Conservation (phyloP, 768 basidiomycete genomes). For the Xerocomus brunneocitrinus region DNA sequence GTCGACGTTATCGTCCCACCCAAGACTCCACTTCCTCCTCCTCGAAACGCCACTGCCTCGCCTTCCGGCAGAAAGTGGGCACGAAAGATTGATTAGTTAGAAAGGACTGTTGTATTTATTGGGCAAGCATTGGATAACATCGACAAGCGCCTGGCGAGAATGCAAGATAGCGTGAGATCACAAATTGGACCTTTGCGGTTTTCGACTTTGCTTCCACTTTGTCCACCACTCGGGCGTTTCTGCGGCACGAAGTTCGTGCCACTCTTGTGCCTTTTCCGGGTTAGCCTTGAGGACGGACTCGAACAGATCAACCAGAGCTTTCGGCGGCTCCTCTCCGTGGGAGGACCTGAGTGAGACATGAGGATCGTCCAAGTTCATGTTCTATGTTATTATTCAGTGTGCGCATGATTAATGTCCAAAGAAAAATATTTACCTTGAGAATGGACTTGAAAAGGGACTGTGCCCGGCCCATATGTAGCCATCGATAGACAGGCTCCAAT, state of each 20-base stretch:
- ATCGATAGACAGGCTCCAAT: conserved; percentile 29
- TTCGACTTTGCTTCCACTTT: conserved; percentile 26
- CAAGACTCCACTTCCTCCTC: conserved; percentile 39
- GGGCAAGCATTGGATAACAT: neutral
- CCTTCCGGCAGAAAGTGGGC: conserved; percentile 65
- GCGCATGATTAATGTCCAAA: neutral
- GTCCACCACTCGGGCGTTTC: conserved; percentile 28
- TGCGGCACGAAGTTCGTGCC: conserved; percentile 22
- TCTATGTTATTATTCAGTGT: conserved; percentile 12
- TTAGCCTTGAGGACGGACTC: conserved; percentile 25
- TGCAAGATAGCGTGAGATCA: neutral
- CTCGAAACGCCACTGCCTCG: conserved; percentile 38
- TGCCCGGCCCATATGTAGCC: conserved; percentile 34
- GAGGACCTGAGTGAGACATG: conserved; percentile 7
- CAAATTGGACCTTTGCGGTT: conserved; percentile 2
- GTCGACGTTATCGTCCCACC: conserved; percentile 44
- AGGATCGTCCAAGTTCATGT: conserved; percentile 14
- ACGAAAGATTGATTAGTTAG: conserved; percentile 62
- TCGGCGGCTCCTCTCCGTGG: conserved; percentile 7
- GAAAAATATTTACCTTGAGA: conserved; percentile 20
- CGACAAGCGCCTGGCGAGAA: neutral
- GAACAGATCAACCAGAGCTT: conserved; percentile 16
- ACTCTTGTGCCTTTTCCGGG: conserved; percentile 14
- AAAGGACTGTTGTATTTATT: conserved; percentile 19
- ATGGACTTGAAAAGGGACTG: conserved; percentile 25